Evolutionary conservation across 2,329 filamentous ascomycete species (phyloP).

Genomic region (Rasamsonia emersonii): DNA sequence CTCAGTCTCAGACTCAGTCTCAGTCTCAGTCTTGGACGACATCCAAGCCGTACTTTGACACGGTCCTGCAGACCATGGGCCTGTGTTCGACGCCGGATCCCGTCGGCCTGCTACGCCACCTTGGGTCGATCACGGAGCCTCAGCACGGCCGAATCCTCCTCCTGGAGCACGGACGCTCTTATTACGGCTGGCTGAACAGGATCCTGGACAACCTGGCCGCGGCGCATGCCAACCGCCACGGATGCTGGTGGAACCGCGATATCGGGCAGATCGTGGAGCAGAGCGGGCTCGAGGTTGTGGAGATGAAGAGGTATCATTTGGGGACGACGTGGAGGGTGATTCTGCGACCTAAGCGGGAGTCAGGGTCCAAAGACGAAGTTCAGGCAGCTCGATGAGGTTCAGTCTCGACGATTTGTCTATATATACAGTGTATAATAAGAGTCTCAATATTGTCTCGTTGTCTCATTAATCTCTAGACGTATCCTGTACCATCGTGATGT

Average conservation of each 20-base stretch:
- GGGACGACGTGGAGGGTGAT: conserved; percentile 41
- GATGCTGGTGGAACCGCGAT: conserved; percentile 47
- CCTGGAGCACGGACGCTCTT: conserved; percentile 41
- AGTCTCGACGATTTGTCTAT: neutral
- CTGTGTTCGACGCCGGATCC: conserved; percentile 40
- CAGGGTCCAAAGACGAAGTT: too few species aligned
- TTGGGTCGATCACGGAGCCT: conserved; percentile 32
- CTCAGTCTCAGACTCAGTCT: neutral
- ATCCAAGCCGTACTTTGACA: conserved; percentile 31
- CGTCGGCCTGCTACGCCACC: conserved; percentile 31
- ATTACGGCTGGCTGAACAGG: conserved; percentile 39
- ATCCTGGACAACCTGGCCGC: conserved; percentile 40
- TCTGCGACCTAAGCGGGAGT: conserved; percentile 20
- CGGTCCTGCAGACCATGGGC: conserved; percentile 43
- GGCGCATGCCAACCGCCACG: conserved; percentile 41
- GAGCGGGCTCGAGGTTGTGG: conserved; percentile 40
- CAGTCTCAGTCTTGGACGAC: conserved; percentile 1
- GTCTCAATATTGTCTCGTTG: too few species aligned
- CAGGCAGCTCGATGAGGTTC: neutral
- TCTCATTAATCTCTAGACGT: too few species aligned
- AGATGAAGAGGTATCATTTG: conserved; percentile 38
- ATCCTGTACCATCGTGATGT: too few species aligned
- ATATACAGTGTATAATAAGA: conserved; percentile 1
- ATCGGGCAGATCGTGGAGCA: conserved; percentile 39
- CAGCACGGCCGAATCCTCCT: conserved; percentile 36